Evolutionary conservation across 2,329 filamentous ascomycete genomes (phyloP).

Genomic region (Colletotrichum somersetense): DNA sequence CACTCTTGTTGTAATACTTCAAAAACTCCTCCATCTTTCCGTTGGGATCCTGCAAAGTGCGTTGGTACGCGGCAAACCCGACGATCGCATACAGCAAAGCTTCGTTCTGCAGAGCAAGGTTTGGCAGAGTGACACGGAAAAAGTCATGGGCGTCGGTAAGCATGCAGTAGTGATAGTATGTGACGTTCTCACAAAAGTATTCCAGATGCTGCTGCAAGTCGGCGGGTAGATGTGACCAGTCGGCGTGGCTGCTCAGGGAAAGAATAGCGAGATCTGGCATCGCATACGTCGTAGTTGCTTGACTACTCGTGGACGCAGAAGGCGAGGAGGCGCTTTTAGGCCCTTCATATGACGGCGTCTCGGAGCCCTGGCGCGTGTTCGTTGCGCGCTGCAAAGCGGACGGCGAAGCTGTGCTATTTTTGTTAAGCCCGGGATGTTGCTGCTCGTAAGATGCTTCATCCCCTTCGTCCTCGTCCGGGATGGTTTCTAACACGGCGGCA

Average conservation of each 20-base stretch:
- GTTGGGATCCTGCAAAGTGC: slow-evolving; percentile 76
- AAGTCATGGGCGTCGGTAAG: slow-evolving; percentile 79
- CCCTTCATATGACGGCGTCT: slow-evolving; percentile 65
- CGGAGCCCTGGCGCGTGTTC: slow-evolving; percentile 61
- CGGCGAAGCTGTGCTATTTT: slow-evolving; percentile 55
- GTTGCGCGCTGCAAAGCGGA: slow-evolving; percentile 51
- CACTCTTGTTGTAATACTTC: slow-evolving; percentile 89
- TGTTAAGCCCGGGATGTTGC: slow-evolving; percentile 47
- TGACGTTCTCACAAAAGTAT: slow-evolving; percentile 84
- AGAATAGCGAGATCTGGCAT: slow-evolving; percentile 43
- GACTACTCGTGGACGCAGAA: slow-evolving; percentile 61
- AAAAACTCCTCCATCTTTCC: slow-evolving; percentile 86
- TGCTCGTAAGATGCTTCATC: slow-evolving; percentile 40
- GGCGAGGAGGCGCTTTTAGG: slow-evolving; percentile 68
- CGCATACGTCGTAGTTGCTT: slow-evolving; percentile 48
- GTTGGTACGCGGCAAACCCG: slow-evolving; percentile 90
- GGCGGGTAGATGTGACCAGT: slow-evolving; percentile 71
- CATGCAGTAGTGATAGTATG: slow-evolving; percentile 85
- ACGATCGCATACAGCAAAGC: slow-evolving; percentile 88
- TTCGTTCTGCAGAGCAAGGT: slow-evolving; percentile 79
- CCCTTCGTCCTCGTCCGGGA: slow-evolving; percentile 67
- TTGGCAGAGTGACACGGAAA: slow-evolving; percentile 77
- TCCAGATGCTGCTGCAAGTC: slow-evolving; percentile 84
- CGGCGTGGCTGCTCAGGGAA: slow-evolving; percentile 47
- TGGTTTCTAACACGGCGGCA: slow-evolving; percentile 62